Conservation (phyloP, 176 grass and related monocot genomes). For the Avena eriantha region DNA sequence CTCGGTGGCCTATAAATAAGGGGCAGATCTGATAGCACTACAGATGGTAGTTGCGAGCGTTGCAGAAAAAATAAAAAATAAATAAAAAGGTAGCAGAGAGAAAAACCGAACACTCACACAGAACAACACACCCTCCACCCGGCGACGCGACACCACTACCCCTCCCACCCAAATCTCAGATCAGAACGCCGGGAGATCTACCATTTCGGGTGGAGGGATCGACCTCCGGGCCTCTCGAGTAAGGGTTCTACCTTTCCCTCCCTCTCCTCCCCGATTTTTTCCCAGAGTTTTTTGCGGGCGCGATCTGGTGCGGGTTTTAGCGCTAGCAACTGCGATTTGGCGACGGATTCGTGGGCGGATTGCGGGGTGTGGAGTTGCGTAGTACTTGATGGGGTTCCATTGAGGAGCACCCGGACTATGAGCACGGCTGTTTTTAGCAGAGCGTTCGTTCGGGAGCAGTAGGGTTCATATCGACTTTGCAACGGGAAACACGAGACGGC, state of each 20-base stretch:
- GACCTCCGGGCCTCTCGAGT: conserved; percentile 19
- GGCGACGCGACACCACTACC: conserved; percentile 29
- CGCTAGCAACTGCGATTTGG: background rate
- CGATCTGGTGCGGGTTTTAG: conserved; percentile 10
- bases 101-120: conserved; percentile 33
- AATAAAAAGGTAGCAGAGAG: background rate
- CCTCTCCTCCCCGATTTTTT: background rate
- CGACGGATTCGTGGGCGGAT: background rate
- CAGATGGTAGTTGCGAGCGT: background rate
- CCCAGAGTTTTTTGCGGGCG: background rate
- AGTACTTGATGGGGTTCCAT: background rate
- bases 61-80: background rate
- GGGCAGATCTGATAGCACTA: background rate
- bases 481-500: background rate
- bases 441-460: background rate
- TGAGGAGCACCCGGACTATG: background rate
- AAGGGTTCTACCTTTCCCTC: background rate
- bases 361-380: background rate
- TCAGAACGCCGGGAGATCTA: conserved; percentile 21
- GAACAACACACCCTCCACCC: conserved; percentile 15
- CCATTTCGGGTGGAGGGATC: conserved; percentile 14
- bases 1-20: background rate
- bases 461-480: background rate
- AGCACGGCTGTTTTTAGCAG: background rate
- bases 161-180: conserved; percentile 23